Evolutionary conservation across 306 rosid species (phyloP).

Genomic region (Ochetophila trinervis): DNA sequence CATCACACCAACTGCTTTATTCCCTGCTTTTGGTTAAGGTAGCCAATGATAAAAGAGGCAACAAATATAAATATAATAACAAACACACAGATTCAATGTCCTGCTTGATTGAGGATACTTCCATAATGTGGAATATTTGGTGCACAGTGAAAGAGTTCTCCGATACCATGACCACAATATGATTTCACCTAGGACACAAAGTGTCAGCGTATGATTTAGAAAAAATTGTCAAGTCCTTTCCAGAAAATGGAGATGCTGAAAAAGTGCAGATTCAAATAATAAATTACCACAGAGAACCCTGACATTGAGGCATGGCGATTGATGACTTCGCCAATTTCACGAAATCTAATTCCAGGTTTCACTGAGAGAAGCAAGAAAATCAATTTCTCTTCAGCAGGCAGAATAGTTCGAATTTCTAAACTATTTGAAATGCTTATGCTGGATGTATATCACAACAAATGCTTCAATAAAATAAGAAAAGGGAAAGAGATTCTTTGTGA

Average conservation of each 20-base stretch:
- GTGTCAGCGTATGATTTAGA: slow-evolving; percentile 14
- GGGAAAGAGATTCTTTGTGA: background rate
- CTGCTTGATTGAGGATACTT: slow-evolving; percentile 43
- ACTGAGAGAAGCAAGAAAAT: slow-evolving; percentile 42
- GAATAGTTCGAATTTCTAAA: slow-evolving; percentile 2
- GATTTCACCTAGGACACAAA: slow-evolving; percentile 59
- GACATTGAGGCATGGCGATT: slow-evolving; percentile 81
- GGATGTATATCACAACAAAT: slow-evolving; percentile 6
- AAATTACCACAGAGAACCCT: slow-evolving; percentile 87
- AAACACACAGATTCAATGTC: background rate
- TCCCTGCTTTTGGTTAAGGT: slow-evolving; percentile 63
- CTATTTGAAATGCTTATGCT: slow-evolving; percentile 1
- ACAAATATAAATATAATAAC: background rate
- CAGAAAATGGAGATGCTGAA: slow-evolving; percentile 10
- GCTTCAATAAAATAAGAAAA: background rate
- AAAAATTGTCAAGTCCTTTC: slow-evolving; percentile 4
- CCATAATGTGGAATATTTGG: slow-evolving; percentile 90
- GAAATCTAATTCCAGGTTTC: slow-evolving; percentile 90
- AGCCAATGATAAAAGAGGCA: slow-evolving; percentile 1
- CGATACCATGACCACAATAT: slow-evolving; percentile 90
- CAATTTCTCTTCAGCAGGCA: background rate
- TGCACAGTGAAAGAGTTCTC: slow-evolving; percentile 97
- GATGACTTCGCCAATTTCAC: slow-evolving; percentile 89
- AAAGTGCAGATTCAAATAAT: slow-evolving; percentile 7
- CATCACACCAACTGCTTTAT: slow-evolving; percentile 97